Base-by-base conservation (phyloP, 1,284 basidiomycete species). In the Gomphus bonarii region DNA sequence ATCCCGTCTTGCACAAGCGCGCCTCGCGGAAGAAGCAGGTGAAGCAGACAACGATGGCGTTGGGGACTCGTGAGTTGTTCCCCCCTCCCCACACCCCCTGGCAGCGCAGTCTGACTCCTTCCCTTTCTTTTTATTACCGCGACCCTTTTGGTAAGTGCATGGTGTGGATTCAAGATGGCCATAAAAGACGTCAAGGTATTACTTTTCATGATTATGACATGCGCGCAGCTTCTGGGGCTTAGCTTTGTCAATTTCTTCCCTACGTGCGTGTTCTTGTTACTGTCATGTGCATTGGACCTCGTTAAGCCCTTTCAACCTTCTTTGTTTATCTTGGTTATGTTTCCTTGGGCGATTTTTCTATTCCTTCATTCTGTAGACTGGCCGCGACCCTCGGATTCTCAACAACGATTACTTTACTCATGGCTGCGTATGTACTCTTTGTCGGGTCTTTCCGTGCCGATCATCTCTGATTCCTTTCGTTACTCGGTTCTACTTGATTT, bases 241-340 rank as follows among this genome's bases (percentile, higher is more conserved):
- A 84, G 82, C 48, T 88, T 85, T 66, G 80, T 84, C 55, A 80
- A 83, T 61, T 89, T 85, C 73, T 89, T 87, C 71, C 82, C 82
- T 14, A 85, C 83, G 80, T 82, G 62, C 55, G 75, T 69, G 16
- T 20, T 33, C 16, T 4, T 12, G 11, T 25, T 51, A 9, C 11
- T 14, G 14, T 3, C 7, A 20, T 10, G 5, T 43, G n/a, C n/a
- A 10, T 28, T 3, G n/a, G 44, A 35, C 30, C 18, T 14, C 46
- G 4, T 28, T 0, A 7, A 36, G 16, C 16, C 46, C 55, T 31
- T n/a, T 20, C 31, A 2, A 14, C n/a, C 33, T 50, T 38, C 36
- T 62, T 40, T 16, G 12, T 59, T 50, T 4, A n/a, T 14, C 46
- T 33, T 12, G 38, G 8, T 1, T 40, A 36, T 36, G 38, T 3